phyloP scores from a whole-genome alignment of 768 basidiomycete genomes.

The Arthromyces matolae region DNA sequence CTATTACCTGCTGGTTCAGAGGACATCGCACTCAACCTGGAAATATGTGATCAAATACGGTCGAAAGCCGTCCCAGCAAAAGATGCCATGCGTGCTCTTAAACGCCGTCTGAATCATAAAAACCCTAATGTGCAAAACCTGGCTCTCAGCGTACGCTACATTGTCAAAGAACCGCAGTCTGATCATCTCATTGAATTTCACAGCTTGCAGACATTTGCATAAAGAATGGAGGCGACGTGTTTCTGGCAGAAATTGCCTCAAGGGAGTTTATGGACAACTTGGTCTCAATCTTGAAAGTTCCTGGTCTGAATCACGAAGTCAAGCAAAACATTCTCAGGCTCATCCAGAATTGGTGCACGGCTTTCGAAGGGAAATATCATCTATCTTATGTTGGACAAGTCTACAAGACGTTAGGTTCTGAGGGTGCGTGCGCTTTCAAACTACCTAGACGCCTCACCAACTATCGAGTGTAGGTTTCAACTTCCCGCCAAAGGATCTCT shows the following conservation, averaged over 20 bases:
- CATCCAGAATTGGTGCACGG: conserved; percentile 92
- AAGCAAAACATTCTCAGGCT: conserved; percentile 71
- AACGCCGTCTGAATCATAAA: conserved; percentile 84
- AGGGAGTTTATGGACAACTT: conserved; percentile 94
- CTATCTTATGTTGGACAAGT: conserved; percentile 75
- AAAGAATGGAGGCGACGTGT: conserved; percentile 96
- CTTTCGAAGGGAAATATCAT: conserved; percentile 77
- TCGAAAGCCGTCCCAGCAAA: conserved; percentile 84
- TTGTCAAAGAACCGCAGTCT: background rate
- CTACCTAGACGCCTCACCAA: conserved; percentile 4
- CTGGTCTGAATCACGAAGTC: conserved; percentile 75
- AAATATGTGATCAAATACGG: conserved; percentile 95
- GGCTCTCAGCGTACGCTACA: conserved; percentile 70
- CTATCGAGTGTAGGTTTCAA: conserved; percentile 62
- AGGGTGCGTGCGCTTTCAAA: conserved; percentile 50
- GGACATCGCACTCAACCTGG: conserved; percentile 90
- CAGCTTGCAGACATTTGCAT: conserved; percentile 88
- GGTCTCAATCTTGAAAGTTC: conserved; percentile 81
- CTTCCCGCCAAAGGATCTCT: conserved; percentile 79
- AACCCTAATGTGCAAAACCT: conserved; percentile 94
- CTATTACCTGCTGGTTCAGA: conserved; percentile 77
- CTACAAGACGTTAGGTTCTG: conserved; percentile 70
- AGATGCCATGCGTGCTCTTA: conserved; percentile 85
- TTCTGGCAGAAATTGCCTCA: conserved; percentile 78
- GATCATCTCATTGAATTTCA: conserved; percentile 3